Evolutionary conservation across 1,284 basidiomycete genomes (phyloP).

Genomic region (Ustilago bromivora): DNA sequence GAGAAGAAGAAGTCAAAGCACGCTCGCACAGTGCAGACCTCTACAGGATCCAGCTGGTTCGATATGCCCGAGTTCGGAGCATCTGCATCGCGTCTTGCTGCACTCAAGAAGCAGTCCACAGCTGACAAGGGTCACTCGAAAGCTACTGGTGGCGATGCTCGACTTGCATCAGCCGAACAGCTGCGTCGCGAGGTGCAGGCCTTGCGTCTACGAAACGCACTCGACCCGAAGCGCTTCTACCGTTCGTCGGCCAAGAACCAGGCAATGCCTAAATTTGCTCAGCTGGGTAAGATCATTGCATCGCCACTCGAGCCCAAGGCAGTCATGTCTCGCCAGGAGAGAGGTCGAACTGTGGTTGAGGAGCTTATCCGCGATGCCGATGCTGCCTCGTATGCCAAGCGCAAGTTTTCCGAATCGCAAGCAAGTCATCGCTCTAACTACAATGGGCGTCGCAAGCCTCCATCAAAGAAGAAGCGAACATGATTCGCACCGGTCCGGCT

Average conservation of each 20-base stretch:
- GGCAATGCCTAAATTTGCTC: slow-evolving; percentile 76
- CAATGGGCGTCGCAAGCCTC: slow-evolving; percentile 39
- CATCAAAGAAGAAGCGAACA: slow-evolving; percentile 40
- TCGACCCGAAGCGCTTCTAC: slow-evolving; percentile 97
- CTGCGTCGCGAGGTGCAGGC: slow-evolving; percentile 93
- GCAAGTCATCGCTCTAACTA: slow-evolving; percentile 42
- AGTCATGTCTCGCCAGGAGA: slow-evolving; percentile 77
- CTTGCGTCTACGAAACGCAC: slow-evolving; percentile 86
- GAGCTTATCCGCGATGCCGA: slow-evolving; percentile 89
- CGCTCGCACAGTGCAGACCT: slow-evolving; percentile 34
- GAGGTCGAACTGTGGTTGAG: slow-evolving; percentile 86
- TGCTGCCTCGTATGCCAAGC: slow-evolving; percentile 87
- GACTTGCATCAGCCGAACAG: slow-evolving; percentile 71
- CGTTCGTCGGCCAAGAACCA: slow-evolving; percentile 82
- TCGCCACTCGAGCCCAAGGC: slow-evolving; percentile 82
- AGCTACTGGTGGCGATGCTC: slow-evolving; percentile 56
- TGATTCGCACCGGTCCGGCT: not conserved
- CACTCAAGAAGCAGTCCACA: slow-evolving; percentile 40
- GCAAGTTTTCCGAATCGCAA: slow-evolving; percentile 82
- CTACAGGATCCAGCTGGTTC: slow-evolving; percentile 88
- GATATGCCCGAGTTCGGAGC: slow-evolving; percentile 82
- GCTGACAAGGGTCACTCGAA: slow-evolving; percentile 46
- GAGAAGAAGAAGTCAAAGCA: slow-evolving; percentile 43
- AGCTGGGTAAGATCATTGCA: slow-evolving; percentile 90
- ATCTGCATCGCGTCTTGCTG: slow-evolving; percentile 31